Percentiles rank a stretch among this genome's conserved stretches.
Conservation (phyloP, 2,329 filamentous ascomycete species). For the Xenoacremonium recifei region DNA sequence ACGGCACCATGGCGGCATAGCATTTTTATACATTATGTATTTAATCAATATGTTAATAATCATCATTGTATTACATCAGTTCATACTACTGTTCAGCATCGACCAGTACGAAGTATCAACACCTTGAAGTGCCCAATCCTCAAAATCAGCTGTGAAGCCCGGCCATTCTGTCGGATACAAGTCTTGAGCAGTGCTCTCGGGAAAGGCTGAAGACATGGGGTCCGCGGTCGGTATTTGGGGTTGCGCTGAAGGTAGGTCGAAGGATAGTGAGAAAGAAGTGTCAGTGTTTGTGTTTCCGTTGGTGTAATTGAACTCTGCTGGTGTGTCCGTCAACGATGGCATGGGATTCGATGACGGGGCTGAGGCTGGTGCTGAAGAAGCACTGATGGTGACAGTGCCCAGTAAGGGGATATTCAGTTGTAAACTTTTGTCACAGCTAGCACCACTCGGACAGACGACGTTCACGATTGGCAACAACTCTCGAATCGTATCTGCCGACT, state of each 20-base stretch:
- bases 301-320: not conserved
- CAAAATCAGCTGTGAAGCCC: slow-evolving; percentile 29
- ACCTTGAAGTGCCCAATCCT: slow-evolving; percentile 41
- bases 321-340: slow-evolving; percentile 12
- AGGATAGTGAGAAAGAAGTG: slow-evolving; percentile 9
- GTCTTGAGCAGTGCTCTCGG: slow-evolving; percentile 5
- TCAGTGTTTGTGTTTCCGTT: slow-evolving; percentile 5
- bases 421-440: slow-evolving; percentile 23
- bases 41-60: no score
- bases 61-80: no score
- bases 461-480: slow-evolving; percentile 43
- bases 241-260: slow-evolving; percentile 1
- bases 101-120: slow-evolving; percentile 38
- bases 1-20: no score
- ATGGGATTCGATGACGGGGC: slow-evolving; percentile 11
- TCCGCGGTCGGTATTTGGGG: slow-evolving; percentile 3
- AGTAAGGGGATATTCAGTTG: slow-evolving; percentile 46
- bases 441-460: slow-evolving; percentile 12
- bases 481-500: slow-evolving; percentile 42
- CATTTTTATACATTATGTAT: no score
- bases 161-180: slow-evolving; percentile 21
- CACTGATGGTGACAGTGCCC: slow-evolving; percentile 44
- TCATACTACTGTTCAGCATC: slow-evolving; percentile 27
- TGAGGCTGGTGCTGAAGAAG: slow-evolving; percentile 14
- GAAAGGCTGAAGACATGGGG: slow-evolving; percentile 8